A percentile compares a stretch with the other conserved stretches of the same genome.
Evolutionary conservation across 2,329 filamentous ascomycete species (phyloP).

Genomic region (Didymella exigua): DNA sequence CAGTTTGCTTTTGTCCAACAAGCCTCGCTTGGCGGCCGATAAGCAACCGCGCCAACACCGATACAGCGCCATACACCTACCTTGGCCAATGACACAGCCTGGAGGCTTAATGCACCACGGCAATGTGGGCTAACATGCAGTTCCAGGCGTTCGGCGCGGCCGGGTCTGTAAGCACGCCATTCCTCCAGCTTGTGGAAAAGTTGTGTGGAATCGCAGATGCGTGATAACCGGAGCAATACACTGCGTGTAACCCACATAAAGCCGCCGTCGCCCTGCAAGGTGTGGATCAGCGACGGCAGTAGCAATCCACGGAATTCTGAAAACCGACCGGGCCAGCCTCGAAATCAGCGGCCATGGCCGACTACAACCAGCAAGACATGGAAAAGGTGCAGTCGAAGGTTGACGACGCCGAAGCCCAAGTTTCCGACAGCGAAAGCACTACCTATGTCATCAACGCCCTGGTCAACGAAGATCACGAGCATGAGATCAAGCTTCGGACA

Average conservation of each 20-base stretch:
- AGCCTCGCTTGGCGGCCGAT: slow-evolving; percentile 21
- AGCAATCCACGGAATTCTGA: neutral
- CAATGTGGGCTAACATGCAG: neutral
- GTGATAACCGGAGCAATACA: neutral
- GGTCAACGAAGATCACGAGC: slow-evolving; percentile 48
- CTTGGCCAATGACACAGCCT: slow-evolving; percentile 3
- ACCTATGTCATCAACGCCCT: slow-evolving; percentile 22
- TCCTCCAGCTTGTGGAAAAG: neutral
- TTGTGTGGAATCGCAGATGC: neutral
- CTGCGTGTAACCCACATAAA: neutral
- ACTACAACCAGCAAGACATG: slow-evolving; percentile 1
- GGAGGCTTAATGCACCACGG: neutral
- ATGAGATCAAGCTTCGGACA: slow-evolving; percentile 59
- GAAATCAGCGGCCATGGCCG: slow-evolving; percentile 3
- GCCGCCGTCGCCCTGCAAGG: neutral
- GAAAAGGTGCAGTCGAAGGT: slow-evolving; percentile 14
- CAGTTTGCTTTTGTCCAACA: slow-evolving; percentile 8
- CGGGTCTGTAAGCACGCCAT: slow-evolving; percentile 19
- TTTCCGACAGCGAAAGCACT: slow-evolving; percentile 20
- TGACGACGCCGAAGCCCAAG: slow-evolving; percentile 17
- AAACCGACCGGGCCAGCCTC: neutral
- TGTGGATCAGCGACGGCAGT: neutral
- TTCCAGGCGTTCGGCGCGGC: slow-evolving; percentile 17
- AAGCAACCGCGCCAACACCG: slow-evolving; percentile 15
- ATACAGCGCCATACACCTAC: neutral